Evolutionary conservation across 257 asterid genomes (phyloP), one percentile per base, ranked within the genome.

Genomic region (Jaltomata sinuosa): DNA sequence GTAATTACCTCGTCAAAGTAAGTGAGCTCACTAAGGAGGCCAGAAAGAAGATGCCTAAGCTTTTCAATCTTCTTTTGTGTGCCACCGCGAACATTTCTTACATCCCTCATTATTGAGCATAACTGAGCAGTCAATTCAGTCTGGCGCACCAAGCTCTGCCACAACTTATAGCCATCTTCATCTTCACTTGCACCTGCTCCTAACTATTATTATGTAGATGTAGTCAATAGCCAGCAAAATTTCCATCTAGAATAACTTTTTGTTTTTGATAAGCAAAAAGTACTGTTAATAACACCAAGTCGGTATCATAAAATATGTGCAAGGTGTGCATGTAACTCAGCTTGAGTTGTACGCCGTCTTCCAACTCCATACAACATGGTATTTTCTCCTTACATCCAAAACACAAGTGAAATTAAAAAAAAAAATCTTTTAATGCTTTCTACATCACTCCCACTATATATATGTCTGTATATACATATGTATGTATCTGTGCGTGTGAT

Each of bases 121-220:
- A 96, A 86, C 71, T 94, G 97, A 10, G 98, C 99, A 62, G 98
- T 94, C 93, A 96, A 88, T 88, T 96, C 98, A 5, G 98, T 96
- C 91, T 96, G 98, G 19, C 97, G 98, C 88, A 93, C 96, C 91
- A 96, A 91, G 91, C 98, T 96, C 87, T 94, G 98, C 99, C 99
- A 96, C 84, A 94, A 90, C 95, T 93, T 93, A 87, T 86, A 87
- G 86, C 98, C 98, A 84, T 96, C 97, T 87, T 93, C 98, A 72
- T 91, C 94, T 84, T 92, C 95, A 90, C 84, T 91, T 59, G 90
- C 50, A 74, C 92, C 84, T 25, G 94, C 89, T 32, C 94, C 96
- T 83, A 96, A 85, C 99, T 94, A 91, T 87, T 72, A 84, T 25
- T 53, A 87, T 22, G 79, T 67, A 83, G 42, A 83, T 65, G 86